phyloP scores from a whole-genome alignment of 306 rosid species.

The Carpinus viminea region DNA sequence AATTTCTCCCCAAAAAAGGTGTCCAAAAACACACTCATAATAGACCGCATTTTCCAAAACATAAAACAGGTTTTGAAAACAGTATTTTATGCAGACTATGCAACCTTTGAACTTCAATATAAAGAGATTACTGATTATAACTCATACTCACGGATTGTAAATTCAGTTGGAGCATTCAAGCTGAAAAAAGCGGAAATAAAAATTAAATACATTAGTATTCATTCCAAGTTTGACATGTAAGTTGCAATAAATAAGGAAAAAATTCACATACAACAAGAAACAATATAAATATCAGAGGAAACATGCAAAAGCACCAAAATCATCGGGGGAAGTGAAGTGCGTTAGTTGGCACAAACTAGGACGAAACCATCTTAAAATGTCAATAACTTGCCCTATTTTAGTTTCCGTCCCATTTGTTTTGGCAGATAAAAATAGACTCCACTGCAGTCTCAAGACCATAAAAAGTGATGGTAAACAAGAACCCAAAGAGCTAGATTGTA shows the following conservation, averaged over 20 bases:
- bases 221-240: neutral
- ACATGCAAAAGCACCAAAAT: neutral
- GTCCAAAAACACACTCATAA: neutral
- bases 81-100: neutral
- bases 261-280: neutral
- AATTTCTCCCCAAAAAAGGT: neutral
- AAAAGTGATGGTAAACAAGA: neutral
- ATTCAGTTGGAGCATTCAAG: slow-evolving; percentile 55
- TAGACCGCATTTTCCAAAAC: neutral
- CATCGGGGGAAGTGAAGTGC: neutral
- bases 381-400: neutral
- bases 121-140: slow-evolving; percentile 3
- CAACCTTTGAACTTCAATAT: slow-evolving; percentile 14
- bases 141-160: slow-evolving; percentile 92
- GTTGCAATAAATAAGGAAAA: neutral
- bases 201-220: slow-evolving; percentile 9
- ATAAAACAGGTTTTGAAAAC: neutral
- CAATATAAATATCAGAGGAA: neutral
- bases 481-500: neutral
- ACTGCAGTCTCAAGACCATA: neutral
- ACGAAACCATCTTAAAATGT: neutral
- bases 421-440: neutral
- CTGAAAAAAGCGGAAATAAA: slow-evolving; percentile 45
- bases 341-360: neutral
- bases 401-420: neutral